Evolutionary conservation across 108 stramenopile species (phyloP).

Genomic region (Conticribra guillardii): DNA sequence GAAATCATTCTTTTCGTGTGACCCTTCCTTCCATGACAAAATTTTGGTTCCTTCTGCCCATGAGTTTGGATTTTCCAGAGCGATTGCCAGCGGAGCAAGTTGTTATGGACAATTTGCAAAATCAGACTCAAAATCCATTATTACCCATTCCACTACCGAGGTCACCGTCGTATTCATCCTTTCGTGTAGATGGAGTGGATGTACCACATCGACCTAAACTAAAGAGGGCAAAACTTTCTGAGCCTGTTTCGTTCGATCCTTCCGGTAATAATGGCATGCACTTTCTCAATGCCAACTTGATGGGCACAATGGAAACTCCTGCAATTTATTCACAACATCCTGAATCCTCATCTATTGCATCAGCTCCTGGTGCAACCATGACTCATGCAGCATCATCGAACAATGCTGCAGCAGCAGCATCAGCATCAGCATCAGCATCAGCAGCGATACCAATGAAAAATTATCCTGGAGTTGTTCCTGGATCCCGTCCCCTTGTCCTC

Average conservation of each 20-base stretch:
- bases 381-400: background rate
- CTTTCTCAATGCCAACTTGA: background rate
- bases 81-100: conserved; percentile 14
- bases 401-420: background rate
- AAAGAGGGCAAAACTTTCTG: conserved; percentile 9
- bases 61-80: conserved; percentile 45
- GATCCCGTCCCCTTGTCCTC: conserved; percentile 49
- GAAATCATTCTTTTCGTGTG: background rate
- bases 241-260: conserved; percentile 5
- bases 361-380: background rate
- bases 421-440: background rate
- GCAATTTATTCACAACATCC: background rate
- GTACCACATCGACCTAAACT: conserved; percentile 5
- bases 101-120: conserved; percentile 18
- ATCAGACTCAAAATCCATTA: background rate
- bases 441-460: background rate
- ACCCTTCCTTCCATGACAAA: conserved; percentile 36
- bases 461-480: conserved; percentile 41
- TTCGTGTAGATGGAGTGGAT: background rate
- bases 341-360: background rate
- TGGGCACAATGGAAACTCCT: too few relatives aligned
- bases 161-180: background rate
- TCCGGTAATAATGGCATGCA: background rate
- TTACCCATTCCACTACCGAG: conserved; percentile 1
- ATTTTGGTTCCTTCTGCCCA: conserved; percentile 48